These are phyloP conservation scores for Porphyrellus cyaneotinctus DNA, from an alignment of 768 basidiomycete genomes.

Conservation along the genomic window DNA sequence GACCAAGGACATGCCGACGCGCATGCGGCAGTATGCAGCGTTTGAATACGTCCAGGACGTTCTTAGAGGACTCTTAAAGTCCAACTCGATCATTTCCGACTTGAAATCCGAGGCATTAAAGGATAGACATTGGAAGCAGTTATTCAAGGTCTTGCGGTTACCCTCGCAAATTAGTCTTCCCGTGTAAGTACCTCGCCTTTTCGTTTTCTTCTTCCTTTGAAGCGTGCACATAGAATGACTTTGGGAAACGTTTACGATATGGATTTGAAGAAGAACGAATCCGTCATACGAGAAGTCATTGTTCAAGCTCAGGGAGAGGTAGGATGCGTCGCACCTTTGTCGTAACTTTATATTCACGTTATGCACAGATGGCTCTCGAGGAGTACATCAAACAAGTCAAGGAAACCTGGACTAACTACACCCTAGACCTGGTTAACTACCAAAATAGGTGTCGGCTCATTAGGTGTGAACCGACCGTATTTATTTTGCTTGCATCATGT, in stretches of 20 bases:
- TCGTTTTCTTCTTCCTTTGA: not conserved
- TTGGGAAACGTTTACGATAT: constrained; percentile 96
- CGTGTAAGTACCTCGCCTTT: constrained; percentile 46
- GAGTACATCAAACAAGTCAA: constrained; percentile 96
- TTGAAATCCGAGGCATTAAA: constrained; percentile 96
- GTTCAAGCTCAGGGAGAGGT: constrained; percentile 98
- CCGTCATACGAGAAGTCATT: constrained; percentile 88
- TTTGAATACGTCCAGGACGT: constrained; percentile 97
- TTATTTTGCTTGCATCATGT: not conserved
- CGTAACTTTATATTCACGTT: constrained; percentile 6
- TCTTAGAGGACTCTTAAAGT: constrained; percentile 80
- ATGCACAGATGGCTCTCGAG: constrained; percentile 82
- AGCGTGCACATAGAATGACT: constrained; percentile 64
- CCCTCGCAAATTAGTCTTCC: constrained; percentile 72
- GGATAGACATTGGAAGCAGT: constrained; percentile 96
- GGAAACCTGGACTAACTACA: constrained; percentile 95
- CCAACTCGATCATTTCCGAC: constrained; percentile 86
- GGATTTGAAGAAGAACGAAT: constrained; percentile 92
- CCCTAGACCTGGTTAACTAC: constrained; percentile 94
- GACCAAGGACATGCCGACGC: constrained; percentile 98
- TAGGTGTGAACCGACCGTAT: constrained; percentile 40
- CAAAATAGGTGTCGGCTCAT: constrained; percentile 98
- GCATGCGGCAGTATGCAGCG: constrained; percentile 98
- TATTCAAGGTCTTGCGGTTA: constrained; percentile 84
- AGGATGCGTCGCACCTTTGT: constrained; percentile 5